phyloP scores from a whole-genome alignment of 2,329 filamentous ascomycete species.

The Uncinocarpus reesii region DNA sequence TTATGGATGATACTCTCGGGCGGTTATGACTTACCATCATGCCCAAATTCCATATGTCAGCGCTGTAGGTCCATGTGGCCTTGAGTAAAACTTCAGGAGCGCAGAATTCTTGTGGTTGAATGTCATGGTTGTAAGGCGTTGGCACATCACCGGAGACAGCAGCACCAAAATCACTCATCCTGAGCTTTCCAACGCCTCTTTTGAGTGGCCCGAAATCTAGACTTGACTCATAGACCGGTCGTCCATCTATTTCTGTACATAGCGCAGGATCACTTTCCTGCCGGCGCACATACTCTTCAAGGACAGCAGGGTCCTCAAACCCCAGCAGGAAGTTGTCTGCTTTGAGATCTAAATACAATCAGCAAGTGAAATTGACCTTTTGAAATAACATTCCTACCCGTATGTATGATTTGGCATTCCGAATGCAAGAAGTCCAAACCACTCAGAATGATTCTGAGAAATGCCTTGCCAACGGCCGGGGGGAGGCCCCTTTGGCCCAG shows the following conservation, averaged over 20 bases:
- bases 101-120: slow-evolving; percentile 9
- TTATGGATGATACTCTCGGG: no score
- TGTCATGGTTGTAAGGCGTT: slow-evolving; percentile 17
- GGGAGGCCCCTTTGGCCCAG: slow-evolving; percentile 22
- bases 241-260: background rate
- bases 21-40: slow-evolving; percentile 8
- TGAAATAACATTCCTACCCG: slow-evolving; percentile 26
- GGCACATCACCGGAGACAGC: slow-evolving; percentile 4
- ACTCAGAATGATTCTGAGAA: slow-evolving; percentile 30
- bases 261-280: slow-evolving; percentile 1
- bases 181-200: background rate
- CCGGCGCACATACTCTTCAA: slow-evolving; percentile 10
- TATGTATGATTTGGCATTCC: slow-evolving; percentile 36
- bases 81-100: slow-evolving; percentile 9
- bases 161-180: slow-evolving; percentile 1
- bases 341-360: slow-evolving; percentile 39
- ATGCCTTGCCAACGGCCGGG: slow-evolving; percentile 24
- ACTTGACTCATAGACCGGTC: slow-evolving; percentile 6
- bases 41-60: slow-evolving; percentile 10
- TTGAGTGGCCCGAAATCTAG: slow-evolving; percentile 4
- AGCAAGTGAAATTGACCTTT: no score
- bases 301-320: slow-evolving; percentile 22
- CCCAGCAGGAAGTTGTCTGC: slow-evolving; percentile 35
- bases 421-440: slow-evolving; percentile 37
- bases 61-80: slow-evolving; percentile 5